Base-by-base conservation (phyloP, 148 eudicot genomes). In the Fagopyrum esculentum region DNA sequence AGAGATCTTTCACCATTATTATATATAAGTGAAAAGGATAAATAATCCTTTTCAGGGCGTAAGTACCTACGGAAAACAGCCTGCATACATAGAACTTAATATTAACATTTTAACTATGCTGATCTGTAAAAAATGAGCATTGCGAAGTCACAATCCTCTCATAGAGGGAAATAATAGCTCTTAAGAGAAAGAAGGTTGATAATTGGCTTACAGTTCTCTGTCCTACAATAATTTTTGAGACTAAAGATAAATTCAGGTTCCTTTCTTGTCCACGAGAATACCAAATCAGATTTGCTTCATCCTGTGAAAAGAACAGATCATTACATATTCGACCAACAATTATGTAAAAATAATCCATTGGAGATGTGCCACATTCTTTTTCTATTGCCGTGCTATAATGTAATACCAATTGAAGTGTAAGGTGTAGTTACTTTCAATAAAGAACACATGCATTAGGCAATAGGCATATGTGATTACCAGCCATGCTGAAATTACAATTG, bases 191-290 rank as follows among this genome's bases (percentile, higher is more conserved):
- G 12, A 80, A 26, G 66, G 45, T 80, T 71, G 49, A 26, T 1
- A 54, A 75, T 76, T 78, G 87, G 85, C 98, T 94, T 80, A 95
- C 97, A 49, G 98, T 95, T 95, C 97, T 89, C 79, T 95, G 98
- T 75, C 97, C 98, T 54, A 86, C 92, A 48, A 90, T 75, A 82
- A 95, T 89, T 82, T 84, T 78, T 75, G 86, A 49, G 80, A 92
- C 97, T 22, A 83, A 40, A 75, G 96, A 84, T 81, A 95, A 75
- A 81, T 78, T 92, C 76, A 95, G 76, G 80, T 72, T 83, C 78
- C 93, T 92, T 86, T 95, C 96, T 77, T 81, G 84, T 76, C 91
- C 91, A 77, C 79, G 90, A 15, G 98, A 95, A 77, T 85, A 82
- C 98, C 98, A 95, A 66, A 92, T 83, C 44, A 95, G 81, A 74